A percentile compares a stretch with the other conserved stretches of the same genome.
Conservation (phyloP, 208 protist genomes). For the Angomonas ambiguus region DNA sequence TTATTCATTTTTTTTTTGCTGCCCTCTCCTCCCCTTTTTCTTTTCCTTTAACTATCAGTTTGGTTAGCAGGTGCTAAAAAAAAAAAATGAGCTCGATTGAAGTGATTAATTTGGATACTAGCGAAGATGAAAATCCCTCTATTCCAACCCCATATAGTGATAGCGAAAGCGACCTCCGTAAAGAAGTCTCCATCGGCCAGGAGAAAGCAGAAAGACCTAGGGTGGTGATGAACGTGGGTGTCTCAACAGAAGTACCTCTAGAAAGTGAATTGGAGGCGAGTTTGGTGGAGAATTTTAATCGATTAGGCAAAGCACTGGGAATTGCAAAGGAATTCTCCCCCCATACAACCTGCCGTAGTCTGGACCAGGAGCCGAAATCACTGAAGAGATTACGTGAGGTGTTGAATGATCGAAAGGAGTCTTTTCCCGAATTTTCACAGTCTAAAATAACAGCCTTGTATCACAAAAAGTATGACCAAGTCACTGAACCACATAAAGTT, state of each 20-base stretch:
- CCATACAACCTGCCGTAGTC: no score
- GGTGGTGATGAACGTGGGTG: background rate
- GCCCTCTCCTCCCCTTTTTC: background rate
- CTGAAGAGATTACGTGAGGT: no score
- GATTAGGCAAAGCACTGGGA: background rate
- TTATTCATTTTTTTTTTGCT: slow-evolving; percentile 5
- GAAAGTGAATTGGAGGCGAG: background rate
- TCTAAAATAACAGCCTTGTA: no score
- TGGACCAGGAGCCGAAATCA: no score
- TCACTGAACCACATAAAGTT: no score
- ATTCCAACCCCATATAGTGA: no score
- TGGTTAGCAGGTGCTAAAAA: background rate
- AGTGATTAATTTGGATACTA: background rate
- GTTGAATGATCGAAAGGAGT: no score
- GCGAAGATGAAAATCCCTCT: background rate
- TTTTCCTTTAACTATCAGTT: background rate
- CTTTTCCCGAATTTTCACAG: no score
- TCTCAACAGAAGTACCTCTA: background rate
- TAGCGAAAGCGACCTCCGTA: background rate
- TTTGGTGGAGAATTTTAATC: background rate
- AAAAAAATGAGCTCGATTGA: background rate
- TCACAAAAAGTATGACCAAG: no score
- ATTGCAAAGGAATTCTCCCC: background rate
- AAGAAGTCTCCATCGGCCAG: background rate
- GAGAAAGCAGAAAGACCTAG: background rate